Conservation (phyloP, 2,329 filamentous ascomycete species). For the Calonectria pteridis region DNA sequence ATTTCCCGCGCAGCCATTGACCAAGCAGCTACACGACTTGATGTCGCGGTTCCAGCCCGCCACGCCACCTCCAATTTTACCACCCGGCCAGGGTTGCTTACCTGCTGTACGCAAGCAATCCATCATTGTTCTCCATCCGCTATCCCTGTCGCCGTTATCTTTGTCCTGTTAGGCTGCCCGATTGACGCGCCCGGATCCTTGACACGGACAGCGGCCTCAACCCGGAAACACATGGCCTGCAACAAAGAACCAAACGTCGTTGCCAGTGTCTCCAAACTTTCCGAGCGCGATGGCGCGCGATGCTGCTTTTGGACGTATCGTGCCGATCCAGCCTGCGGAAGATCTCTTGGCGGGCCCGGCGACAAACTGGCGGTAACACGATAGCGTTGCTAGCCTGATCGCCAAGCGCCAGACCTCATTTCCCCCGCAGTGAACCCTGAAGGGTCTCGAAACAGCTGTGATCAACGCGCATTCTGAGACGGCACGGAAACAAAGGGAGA, state of each 20-base stretch:
- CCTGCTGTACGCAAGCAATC: background rate
- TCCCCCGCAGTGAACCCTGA: slow-evolving; percentile 2
- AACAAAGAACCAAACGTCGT: background rate
- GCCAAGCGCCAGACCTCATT: slow-evolving; percentile 16
- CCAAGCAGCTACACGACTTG: background rate
- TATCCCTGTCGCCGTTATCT: background rate
- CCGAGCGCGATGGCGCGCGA: slow-evolving; percentile 3
- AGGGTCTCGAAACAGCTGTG: background rate
- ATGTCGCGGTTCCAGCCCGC: background rate
- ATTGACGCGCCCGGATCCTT: background rate
- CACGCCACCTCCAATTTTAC: slow-evolving; percentile 5
- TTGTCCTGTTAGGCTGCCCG: background rate
- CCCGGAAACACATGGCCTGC: background rate
- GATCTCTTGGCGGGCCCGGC: background rate
- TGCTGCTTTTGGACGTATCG: slow-evolving; percentile 13
- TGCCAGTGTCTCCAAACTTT: background rate
- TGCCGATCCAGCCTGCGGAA: background rate
- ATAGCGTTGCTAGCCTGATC: slow-evolving; percentile 12
- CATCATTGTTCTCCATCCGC: background rate
- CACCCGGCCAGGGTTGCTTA: background rate
- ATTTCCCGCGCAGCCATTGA: slow-evolving; percentile 19
- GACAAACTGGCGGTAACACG: slow-evolving; percentile 3
- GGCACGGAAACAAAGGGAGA: background rate
- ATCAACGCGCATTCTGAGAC: background rate
- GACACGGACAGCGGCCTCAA: background rate